Conservation (phyloP, 352 stramenopile genomes). For the Peronospora belbahrii region DNA sequence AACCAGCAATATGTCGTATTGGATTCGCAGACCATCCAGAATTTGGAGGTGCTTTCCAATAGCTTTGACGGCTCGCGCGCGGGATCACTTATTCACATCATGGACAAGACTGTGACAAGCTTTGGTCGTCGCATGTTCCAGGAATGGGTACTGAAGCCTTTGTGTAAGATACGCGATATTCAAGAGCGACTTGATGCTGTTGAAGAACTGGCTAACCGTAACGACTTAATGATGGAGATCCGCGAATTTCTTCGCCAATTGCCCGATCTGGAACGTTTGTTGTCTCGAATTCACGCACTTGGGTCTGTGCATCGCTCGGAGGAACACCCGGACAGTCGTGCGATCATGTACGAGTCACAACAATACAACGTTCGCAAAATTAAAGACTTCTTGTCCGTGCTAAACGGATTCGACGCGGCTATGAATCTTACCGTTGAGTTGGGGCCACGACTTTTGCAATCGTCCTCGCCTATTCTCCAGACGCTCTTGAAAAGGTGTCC, state of each 20-base stretch:
- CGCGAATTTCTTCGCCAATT: slow-evolving; percentile 83
- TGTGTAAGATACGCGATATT: slow-evolving; percentile 93
- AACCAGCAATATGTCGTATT: slow-evolving; percentile 89
- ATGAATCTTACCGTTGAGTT: slow-evolving; percentile 84
- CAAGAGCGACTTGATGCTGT: slow-evolving; percentile 94
- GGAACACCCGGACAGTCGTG: slow-evolving; percentile 92
- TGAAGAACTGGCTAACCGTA: slow-evolving; percentile 84
- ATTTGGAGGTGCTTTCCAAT: slow-evolving; percentile 93
- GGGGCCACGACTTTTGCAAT: slow-evolving; percentile 52
- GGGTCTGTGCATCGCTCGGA: slow-evolving; percentile 75
- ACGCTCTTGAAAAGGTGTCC: slow-evolving; percentile 41
- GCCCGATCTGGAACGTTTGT: slow-evolving; percentile 94
- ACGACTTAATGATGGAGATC: slow-evolving; percentile 73
- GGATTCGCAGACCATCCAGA: slow-evolving; percentile 95
- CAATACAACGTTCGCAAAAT: slow-evolving; percentile 98
- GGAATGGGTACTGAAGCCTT: slow-evolving; percentile 94
- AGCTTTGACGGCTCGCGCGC: slow-evolving; percentile 85
- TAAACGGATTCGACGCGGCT: slow-evolving; percentile 85
- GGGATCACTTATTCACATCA: slow-evolving; percentile 89
- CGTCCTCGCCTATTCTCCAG: slow-evolving; percentile 45
- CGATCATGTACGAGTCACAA: slow-evolving; percentile 96
- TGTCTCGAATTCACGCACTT: slow-evolving; percentile 95
- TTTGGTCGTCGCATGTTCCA: slow-evolving; percentile 94
- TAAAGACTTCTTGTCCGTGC: slow-evolving; percentile 82
- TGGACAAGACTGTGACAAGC: slow-evolving; percentile 88